Percentiles rank a stretch among this genome's conserved stretches.
Conservation (phyloP, 352 stramenopile species). For the Phytophthora pistaciae region DNA sequence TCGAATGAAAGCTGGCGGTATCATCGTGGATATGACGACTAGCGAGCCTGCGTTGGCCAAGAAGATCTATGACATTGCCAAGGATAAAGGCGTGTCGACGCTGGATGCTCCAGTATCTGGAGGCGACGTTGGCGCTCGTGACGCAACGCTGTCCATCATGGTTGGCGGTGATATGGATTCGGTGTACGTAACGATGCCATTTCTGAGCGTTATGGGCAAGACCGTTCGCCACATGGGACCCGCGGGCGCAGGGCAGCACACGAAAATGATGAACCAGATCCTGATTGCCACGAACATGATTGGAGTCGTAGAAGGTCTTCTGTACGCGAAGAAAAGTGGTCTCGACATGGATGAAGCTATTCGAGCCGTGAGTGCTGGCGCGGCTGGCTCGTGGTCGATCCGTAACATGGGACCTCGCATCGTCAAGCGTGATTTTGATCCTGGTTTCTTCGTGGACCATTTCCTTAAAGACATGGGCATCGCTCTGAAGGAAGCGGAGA, state of each 20-base stretch:
- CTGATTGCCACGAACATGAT: constrained; percentile 92
- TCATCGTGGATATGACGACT: constrained; percentile 94
- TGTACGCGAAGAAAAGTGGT: constrained; percentile 90
- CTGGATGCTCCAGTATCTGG: constrained; percentile 89
- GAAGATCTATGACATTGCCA: constrained; percentile 85
- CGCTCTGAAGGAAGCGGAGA: constrained; percentile 85
- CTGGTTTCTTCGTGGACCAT: constrained; percentile 93
- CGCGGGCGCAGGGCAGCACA: constrained; percentile 86
- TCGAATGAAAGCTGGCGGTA: constrained; percentile 78
- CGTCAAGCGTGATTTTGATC: constrained; percentile 89
- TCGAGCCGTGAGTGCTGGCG: constrained; percentile 82
- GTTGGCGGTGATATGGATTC: constrained; percentile 88
- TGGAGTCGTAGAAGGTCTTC: constrained; percentile 86
- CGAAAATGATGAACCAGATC: constrained; percentile 95
- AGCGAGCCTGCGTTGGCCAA: constrained; percentile 89
- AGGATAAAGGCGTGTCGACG: constrained; percentile 74
- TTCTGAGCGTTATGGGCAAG: constrained; percentile 91
- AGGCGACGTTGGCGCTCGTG: constrained; percentile 89
- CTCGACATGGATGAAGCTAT: constrained; percentile 92
- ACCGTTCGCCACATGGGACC: constrained; percentile 91
- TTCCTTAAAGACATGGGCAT: constrained; percentile 94
- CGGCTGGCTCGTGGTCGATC: constrained; percentile 91
- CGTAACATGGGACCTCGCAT: constrained; percentile 92
- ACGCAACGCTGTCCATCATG: constrained; percentile 92
- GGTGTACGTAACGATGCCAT: constrained; percentile 83